Conservation (phyloP, 331 rosid species). For the Quercus tomentella region DNA sequence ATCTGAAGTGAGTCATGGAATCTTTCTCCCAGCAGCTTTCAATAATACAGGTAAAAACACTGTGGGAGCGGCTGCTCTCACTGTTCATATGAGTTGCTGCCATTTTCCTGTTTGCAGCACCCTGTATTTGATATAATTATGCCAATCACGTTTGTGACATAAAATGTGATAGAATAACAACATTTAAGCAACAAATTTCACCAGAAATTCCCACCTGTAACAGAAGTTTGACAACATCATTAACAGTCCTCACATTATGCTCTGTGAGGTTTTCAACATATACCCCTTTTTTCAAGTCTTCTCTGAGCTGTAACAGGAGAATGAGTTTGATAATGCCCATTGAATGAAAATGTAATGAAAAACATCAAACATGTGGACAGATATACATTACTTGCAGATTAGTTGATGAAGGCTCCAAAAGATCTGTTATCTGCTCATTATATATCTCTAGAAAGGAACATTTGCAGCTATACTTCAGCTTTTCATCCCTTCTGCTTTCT, state of each 20-base stretch:
- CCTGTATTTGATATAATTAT: constrained; percentile 44
- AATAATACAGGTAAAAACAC: constrained; percentile 90
- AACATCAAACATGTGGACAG: constrained; percentile 15
- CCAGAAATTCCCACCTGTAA: constrained; percentile 50
- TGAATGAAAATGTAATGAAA: neutral
- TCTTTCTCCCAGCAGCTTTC: constrained; percentile 94
- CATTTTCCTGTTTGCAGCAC: constrained; percentile 88
- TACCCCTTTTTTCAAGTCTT: constrained; percentile 96
- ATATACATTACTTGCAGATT: constrained; percentile 71
- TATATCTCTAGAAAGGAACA: constrained; percentile 93
- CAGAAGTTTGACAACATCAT: constrained; percentile 84
- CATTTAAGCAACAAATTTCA: neutral
- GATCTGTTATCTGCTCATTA: constrained; percentile 96
- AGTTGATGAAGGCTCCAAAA: constrained; percentile 83
- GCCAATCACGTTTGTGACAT: constrained; percentile 14
- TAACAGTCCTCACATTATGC: constrained; percentile 57
- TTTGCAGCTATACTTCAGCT: constrained; percentile 83
- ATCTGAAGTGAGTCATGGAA: constrained; percentile 81
- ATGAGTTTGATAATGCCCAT: constrained; percentile 4
- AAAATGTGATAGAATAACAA: constrained; percentile 1
- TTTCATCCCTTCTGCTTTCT: constrained; percentile 57
- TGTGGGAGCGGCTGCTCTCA: constrained; percentile 95
- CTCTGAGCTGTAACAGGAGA: constrained; percentile 70
- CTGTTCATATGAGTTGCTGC: constrained; percentile 92
- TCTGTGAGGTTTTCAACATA: constrained; percentile 88